phyloP scores from a whole-genome alignment of 495 filamentous ascomycete genomes.

The Monascus purpureus region DNA sequence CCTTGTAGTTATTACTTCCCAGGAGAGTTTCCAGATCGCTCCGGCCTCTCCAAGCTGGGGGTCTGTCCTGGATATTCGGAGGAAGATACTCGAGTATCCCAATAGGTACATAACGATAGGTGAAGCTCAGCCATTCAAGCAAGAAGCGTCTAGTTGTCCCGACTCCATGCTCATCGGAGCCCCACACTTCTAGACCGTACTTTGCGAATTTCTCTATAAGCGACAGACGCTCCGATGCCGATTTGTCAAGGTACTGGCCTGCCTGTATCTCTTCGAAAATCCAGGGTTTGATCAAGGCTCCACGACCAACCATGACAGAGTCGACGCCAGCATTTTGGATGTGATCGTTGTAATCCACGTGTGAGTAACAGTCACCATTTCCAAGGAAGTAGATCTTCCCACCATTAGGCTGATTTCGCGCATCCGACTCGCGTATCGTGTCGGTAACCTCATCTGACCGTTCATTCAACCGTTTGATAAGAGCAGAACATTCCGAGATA shows the following conservation, averaged over 20 bases:
- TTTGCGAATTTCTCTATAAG: conserved; percentile 77
- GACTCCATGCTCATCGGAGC: conserved; percentile 82
- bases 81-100: conserved; percentile 80
- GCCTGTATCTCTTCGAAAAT: conserved; percentile 89
- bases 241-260: conserved; percentile 91
- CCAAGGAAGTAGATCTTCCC: conserved; percentile 76
- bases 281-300: conserved; percentile 93
- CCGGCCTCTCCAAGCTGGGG: conserved; percentile 67
- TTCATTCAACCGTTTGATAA: conserved; percentile 64
- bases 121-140: conserved; percentile 90
- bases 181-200: conserved; percentile 89
- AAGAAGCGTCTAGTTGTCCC: conserved; percentile 81
- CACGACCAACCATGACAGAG: conserved; percentile 80
- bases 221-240: conserved; percentile 68
- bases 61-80: conserved; percentile 72
- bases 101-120: conserved; percentile 76
- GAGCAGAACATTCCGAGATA: conserved; percentile 74
- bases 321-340: conserved; percentile 67
- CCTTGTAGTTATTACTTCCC: conserved; percentile 76
- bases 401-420: conserved; percentile 43
- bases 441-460: conserved; percentile 50
- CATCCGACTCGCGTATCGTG: conserved; percentile 64
- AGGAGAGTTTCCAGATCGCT: conserved; percentile 86
- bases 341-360: conserved; percentile 72
- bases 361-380: conserved; percentile 92